Evolutionary conservation across 805 yeast genomes (phyloP).

Genomic region (Grigorovia yakushimaensis): DNA sequence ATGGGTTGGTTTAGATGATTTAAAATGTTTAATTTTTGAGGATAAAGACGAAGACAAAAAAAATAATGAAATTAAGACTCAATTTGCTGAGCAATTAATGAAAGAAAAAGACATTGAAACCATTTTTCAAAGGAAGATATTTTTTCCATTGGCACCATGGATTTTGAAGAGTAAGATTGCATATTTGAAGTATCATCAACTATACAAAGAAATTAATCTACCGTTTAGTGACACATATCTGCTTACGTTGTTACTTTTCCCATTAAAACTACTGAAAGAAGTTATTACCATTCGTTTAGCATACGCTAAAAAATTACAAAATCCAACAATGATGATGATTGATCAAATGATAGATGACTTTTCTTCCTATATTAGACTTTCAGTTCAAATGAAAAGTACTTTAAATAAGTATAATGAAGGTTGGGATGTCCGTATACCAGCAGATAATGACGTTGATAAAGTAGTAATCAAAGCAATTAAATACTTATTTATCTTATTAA

Average conservation of each 20-base stretch:
- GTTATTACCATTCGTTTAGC: constrained; percentile 62
- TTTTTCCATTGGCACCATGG: constrained; percentile 69
- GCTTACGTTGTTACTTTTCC: constrained; percentile 60
- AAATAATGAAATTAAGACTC: constrained; percentile 47
- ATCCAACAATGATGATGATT: constrained; percentile 91
- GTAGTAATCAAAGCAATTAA: constrained; percentile 65
- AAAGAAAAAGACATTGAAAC: constrained; percentile 70
- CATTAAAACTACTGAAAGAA: constrained; percentile 70
- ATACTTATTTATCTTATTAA: constrained; percentile 62
- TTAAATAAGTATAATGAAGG: constrained; percentile 48
- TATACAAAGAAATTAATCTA: constrained; percentile 57
- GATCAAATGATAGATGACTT: constrained; percentile 89
- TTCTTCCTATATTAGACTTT: constrained; percentile 62
- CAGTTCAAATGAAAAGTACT: constrained; percentile 64
- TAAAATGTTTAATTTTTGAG: constrained; percentile 38
- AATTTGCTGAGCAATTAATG: constrained; percentile 75
- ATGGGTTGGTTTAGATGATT: constrained; percentile 81
- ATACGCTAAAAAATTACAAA: constrained; percentile 68
- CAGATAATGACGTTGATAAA: constrained; percentile 55
- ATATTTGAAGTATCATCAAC: constrained; percentile 47
- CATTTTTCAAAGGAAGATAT: constrained; percentile 60
- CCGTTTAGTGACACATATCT: constrained; percentile 64
- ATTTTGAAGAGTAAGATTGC: constrained; percentile 71
- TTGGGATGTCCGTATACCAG: constrained; percentile 61
- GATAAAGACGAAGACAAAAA: constrained; percentile 15